Conservation (phyloP, 176 grass and related monocot species). For the Avena sativa region DNA sequence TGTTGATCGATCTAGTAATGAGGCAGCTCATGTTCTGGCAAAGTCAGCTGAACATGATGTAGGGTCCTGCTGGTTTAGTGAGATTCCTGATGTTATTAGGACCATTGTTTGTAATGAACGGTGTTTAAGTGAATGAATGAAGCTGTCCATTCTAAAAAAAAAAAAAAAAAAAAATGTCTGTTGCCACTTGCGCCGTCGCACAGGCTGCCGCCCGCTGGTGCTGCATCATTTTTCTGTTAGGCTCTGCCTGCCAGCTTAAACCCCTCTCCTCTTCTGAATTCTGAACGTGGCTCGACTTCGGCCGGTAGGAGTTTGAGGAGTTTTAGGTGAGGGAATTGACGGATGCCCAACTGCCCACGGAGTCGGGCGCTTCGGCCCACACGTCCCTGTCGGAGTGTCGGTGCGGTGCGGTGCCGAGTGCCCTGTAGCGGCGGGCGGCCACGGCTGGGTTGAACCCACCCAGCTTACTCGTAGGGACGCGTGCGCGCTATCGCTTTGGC, state of each 20-base stretch:
- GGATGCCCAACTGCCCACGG: neutral
- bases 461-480: neutral
- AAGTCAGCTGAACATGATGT: too few species aligned
- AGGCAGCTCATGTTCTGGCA: too few species aligned
- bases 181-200: too few species aligned
- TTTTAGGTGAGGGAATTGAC: neutral
- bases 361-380: neutral
- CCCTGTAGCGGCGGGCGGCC: neutral
- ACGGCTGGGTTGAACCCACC: neutral
- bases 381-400: neutral
- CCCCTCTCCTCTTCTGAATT: neutral
- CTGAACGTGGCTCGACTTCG: neutral
- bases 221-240: neutral
- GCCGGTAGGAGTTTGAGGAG: neutral
- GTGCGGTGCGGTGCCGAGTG: neutral
- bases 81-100: too few species aligned
- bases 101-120: too few species aligned
- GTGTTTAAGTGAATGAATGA: too few species aligned
- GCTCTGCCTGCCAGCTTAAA: neutral
- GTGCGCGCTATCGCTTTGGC: neutral
- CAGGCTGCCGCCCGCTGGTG: too few species aligned
- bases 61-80: too few species aligned
- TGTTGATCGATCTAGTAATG: too few species aligned
- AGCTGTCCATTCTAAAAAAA: too few species aligned
- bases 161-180: too few species aligned